Conservation (phyloP, 2,329 filamentous ascomycete genomes). For the Alternaria sp. region DNA sequence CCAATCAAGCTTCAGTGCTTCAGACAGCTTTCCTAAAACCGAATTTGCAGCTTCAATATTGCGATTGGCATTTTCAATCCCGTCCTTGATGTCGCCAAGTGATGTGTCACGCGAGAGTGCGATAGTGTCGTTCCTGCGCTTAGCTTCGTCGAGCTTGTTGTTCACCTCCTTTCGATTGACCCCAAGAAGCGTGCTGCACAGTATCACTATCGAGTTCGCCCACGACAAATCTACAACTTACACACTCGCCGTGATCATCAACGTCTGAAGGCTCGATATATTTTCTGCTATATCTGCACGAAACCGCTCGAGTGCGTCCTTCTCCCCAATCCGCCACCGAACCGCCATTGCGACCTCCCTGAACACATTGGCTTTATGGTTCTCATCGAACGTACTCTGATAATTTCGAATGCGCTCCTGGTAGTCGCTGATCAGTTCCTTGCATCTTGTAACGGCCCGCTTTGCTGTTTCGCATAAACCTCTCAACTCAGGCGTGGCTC, state of each 20-base stretch:
- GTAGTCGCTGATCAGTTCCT: neutral
- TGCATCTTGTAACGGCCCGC: neutral
- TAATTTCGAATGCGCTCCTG: neutral
- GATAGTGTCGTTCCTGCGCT: neutral
- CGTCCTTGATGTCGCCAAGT: neutral
- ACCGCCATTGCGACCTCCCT: conserved; percentile 15
- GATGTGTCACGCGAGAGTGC: neutral
- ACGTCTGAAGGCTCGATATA: conserved; percentile 22
- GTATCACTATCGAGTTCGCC: neutral
- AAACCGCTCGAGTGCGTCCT: conserved; percentile 23
- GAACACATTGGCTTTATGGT: conserved; percentile 1
- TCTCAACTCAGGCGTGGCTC: neutral
- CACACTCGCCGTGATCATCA: conserved; percentile 2
- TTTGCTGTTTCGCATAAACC: neutral
- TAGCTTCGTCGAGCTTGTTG: neutral
- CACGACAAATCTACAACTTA: neutral
- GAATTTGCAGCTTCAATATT: neutral
- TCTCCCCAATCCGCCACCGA: conserved; percentile 23
- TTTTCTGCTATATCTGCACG: conserved; percentile 19
- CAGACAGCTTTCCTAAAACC: accelerated
- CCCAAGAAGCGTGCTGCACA: neutral
- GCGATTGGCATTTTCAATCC: neutral
- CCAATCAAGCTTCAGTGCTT: neutral
- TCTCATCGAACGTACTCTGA: neutral
- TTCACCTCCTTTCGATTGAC: neutral